Conservation (phyloP, 768 basidiomycete species). For the Termitomyces sp. region DNA sequence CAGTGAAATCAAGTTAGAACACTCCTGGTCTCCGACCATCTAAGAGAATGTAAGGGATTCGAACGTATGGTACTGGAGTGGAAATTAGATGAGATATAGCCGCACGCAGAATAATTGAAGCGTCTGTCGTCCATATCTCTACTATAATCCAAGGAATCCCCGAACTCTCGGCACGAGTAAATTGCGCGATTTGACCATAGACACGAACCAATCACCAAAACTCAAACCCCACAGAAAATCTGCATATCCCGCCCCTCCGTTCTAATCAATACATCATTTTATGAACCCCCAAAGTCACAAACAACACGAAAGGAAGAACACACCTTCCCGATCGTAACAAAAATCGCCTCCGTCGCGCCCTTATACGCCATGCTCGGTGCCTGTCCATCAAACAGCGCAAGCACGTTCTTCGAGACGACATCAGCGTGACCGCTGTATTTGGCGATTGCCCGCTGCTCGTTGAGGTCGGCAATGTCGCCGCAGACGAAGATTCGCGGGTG, state of each 20-base stretch:
- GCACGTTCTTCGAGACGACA: conserved; percentile 46
- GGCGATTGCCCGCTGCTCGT: conserved; percentile 54
- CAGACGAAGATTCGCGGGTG: conserved; percentile 58
- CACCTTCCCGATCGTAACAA: conserved; percentile 58
- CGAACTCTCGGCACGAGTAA: conserved; percentile 20
- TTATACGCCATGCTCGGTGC: too few relatives aligned
- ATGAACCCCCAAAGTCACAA: not conserved
- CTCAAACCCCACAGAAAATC: conserved; percentile 43
- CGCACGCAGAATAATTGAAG: not conserved
- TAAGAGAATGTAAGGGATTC: too few relatives aligned
- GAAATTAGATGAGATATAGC: too few relatives aligned
- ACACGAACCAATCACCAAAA: conserved; percentile 40
- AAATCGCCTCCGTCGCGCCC: conserved; percentile 48
- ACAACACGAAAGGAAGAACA: not conserved
- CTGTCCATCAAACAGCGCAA: conserved; percentile 36
- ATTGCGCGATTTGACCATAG: conserved; percentile 34
- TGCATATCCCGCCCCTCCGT: conserved; percentile 38
- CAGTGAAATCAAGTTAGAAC: too few relatives aligned
- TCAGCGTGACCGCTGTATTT: conserved; percentile 43
- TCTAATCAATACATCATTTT: conserved; percentile 22
- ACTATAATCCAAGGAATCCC: conserved; percentile 6
- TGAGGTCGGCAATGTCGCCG: conserved; percentile 62
- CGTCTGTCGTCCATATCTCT: not conserved
- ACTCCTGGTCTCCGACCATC: not conserved
- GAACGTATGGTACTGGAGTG: not conserved